Conservation (phyloP, 768 basidiomycete species). For the Suillus bovinus region DNA sequence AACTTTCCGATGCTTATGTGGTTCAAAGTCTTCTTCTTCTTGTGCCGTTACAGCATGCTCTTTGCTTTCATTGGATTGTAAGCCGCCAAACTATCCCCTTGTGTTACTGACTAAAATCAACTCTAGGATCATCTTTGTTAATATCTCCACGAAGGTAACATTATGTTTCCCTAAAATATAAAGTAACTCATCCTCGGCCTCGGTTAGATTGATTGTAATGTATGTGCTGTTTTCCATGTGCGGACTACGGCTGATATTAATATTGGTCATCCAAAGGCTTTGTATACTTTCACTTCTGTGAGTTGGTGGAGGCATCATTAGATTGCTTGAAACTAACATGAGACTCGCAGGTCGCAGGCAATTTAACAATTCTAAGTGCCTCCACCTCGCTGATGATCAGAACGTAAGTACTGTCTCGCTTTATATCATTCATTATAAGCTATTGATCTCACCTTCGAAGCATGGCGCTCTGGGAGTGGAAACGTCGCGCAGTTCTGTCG, state of each 20-base stretch:
- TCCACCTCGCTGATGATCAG: constrained; percentile 71
- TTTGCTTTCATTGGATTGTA: constrained; percentile 64
- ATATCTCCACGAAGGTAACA: constrained; percentile 47
- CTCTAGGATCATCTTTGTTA: constrained; percentile 56
- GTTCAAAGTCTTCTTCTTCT: constrained; percentile 59
- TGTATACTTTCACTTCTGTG: constrained; percentile 72
- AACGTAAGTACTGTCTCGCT: constrained; percentile 42
- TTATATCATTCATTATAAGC: constrained; percentile 15
- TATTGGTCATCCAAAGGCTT: constrained; percentile 39
- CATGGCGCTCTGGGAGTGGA: constrained; percentile 71
- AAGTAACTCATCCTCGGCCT: constrained; percentile 1
- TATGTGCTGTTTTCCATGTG: constrained; percentile 30
- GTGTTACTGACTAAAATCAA: neutral
- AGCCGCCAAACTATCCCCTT: constrained; percentile 22
- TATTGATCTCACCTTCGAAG: constrained; percentile 39
- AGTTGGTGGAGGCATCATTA: constrained; percentile 15
- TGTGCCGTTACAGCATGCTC: constrained; percentile 74
- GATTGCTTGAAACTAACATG: constrained; percentile 7
- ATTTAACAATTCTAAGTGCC: constrained; percentile 63
- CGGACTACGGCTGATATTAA: constrained; percentile 5
- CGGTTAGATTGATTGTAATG: constrained; percentile 57
- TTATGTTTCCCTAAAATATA: neutral
- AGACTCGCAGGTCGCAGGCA: constrained; percentile 53
- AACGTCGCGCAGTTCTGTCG: constrained; percentile 46
- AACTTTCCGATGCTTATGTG: neutral